Conservation (phyloP, 2,329 filamentous ascomycete genomes). For the Penicillium sp. region DNA sequence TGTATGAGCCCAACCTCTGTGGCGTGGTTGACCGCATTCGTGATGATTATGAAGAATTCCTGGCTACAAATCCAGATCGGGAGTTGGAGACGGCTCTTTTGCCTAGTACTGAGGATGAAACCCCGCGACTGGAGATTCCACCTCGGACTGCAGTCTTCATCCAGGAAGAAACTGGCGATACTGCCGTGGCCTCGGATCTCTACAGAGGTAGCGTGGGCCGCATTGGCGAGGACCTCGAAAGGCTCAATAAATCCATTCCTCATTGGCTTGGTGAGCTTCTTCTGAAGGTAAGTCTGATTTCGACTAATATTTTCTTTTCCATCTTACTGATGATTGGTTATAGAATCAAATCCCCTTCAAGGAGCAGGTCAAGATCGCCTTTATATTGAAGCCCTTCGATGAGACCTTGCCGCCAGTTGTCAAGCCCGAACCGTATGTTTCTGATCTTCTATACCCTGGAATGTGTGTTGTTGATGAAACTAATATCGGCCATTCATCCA, state of each 20-base stretch:
- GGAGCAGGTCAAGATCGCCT: constrained; percentile 95
- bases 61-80: constrained; percentile 39
- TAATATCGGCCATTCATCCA: constrained; percentile 1
- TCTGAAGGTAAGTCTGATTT: constrained; percentile 56
- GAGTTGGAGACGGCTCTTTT: constrained; percentile 40
- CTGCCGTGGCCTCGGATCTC: constrained; percentile 71
- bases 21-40: constrained; percentile 48
- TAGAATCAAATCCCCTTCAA: constrained; percentile 78
- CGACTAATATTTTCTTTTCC: not conserved
- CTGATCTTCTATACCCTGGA: not conserved
- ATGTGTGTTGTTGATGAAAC: constrained; percentile 1
- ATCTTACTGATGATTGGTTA: not conserved
- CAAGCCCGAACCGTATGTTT: constrained; percentile 63
- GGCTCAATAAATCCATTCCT: constrained; percentile 81
- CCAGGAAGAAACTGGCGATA: constrained; percentile 63
- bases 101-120: constrained; percentile 46
- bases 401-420: constrained; percentile 72
- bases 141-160: constrained; percentile 59
- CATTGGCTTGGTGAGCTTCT: constrained; percentile 91
- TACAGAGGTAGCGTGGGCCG: constrained; percentile 85
- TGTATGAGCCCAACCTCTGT: constrained; percentile 47
- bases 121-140: constrained; percentile 45
- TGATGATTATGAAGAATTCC: constrained; percentile 46
- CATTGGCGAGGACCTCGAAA: constrained; percentile 72
- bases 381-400: constrained; percentile 79